Base-by-base conservation (phyloP, 306 rosid genomes). In the Vigna reflexopilosa region DNA sequence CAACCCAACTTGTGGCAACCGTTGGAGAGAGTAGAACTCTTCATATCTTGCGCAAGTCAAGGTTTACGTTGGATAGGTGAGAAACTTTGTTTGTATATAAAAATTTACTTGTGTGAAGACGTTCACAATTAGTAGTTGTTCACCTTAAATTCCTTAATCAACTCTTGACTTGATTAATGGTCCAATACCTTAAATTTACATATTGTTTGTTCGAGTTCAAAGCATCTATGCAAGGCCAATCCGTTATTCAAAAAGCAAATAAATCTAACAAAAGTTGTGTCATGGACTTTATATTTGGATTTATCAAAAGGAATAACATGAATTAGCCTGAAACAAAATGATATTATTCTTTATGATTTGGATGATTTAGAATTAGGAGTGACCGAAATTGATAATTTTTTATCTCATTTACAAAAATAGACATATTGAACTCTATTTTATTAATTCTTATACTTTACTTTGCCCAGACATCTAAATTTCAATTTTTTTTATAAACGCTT, bases 1-100 rank as follows among this genome's bases (percentile, higher is more conserved):
- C 93, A 93, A 91, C 78, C 97, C 93, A 71, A 88, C 71, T 72
- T 91, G 98, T 55, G 91, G 89, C 32, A 34, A 91, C 81, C 81
- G 89, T 65, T 93, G 97, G 98, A 83, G 89, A 86, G 94, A 88
- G 59, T 88, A 65, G 55, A 28, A 63, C 56, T 54, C 20, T 34
- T 34, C 38, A 34, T 34, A 34, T 30, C 34, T 30, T 30, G 34
- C 34, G 0, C 34, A 30, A 30, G 4, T 30, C 34, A 30, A 30
- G 34, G 5, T 30, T 30, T 30, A 30, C 45, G 7, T 9, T 44
- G 48, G 19, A 47, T 74, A 2, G 49, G 14, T 47, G 71, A 49
- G 80, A 32, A 32, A 24, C 52, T 4, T 13, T 30, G 2, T 26
- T 44, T 64, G 26, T 58, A 44, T 19, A 63, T 61, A 45, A 47